A percentile compares a stretch with the other conserved stretches of the same genome.
These are phyloP conservation scores for Cordyceps cicadae DNA, from an alignment of 2,329 filamentous ascomycete genomes.

Conservation along the genomic window DNA sequence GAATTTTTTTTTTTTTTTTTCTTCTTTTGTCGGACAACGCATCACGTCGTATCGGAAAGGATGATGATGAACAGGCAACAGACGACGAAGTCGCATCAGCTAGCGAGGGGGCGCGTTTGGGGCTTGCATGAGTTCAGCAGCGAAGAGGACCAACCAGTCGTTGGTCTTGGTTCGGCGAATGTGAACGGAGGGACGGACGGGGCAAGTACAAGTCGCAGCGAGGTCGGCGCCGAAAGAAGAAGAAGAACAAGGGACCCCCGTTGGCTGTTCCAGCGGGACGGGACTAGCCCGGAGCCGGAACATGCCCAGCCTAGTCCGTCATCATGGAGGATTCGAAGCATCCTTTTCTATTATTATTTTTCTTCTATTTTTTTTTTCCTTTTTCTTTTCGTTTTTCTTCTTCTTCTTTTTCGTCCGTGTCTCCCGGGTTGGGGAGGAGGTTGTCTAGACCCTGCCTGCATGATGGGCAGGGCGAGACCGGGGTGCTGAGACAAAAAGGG, in stretches of 20 bases:
- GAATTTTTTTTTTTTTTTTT: too few relatives aligned
- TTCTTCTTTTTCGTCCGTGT: not conserved
- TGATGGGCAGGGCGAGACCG: not conserved
- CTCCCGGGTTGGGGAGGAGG: not conserved
- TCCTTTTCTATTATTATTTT: not conserved
- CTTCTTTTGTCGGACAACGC: not conserved
- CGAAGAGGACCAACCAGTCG: too few relatives aligned
- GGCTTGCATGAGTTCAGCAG: too few relatives aligned
- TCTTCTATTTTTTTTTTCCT: not conserved
- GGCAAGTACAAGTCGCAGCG: not conserved
- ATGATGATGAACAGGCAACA: too few relatives aligned
- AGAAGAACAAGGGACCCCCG: not conserved
- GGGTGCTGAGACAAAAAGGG: not conserved
- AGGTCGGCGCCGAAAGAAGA: not conserved
- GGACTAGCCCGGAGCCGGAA: too few relatives aligned
- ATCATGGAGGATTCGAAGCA: not conserved
- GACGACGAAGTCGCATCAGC: not conserved
- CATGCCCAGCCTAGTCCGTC: too few relatives aligned
- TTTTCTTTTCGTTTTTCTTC: too few relatives aligned
- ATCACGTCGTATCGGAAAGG: not conserved
- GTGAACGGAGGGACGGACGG: too few relatives aligned
- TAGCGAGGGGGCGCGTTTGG: too few relatives aligned
- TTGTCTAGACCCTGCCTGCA: not conserved
- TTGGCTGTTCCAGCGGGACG: too few relatives aligned
- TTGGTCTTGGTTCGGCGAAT: too few relatives aligned